Evolutionary conservation across 306 rosid genomes (phyloP).

Genomic region (Vigna nakashimae): DNA sequence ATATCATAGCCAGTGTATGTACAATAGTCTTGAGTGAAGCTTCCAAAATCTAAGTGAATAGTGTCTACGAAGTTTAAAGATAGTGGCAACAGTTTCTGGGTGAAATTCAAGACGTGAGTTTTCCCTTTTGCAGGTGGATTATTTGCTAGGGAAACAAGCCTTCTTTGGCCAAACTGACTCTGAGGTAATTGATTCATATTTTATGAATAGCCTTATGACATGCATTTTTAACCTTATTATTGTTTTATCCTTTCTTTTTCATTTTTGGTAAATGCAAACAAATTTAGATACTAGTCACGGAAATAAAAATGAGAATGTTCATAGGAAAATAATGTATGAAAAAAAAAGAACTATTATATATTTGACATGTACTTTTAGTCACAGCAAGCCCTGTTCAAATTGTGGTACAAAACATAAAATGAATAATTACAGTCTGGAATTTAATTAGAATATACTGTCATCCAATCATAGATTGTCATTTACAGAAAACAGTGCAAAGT

Average conservation of each 20-base stretch:
- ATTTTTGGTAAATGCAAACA: not conserved
- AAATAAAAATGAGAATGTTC: not conserved
- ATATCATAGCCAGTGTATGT: not conserved
- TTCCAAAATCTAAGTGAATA: not conserved
- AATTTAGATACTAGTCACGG: not conserved
- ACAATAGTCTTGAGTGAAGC: conserved; percentile 1
- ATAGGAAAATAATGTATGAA: not conserved
- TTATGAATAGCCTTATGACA: not conserved
- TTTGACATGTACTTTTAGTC: not conserved
- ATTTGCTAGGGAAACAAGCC: conserved; percentile 88
- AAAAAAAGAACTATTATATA: not conserved
- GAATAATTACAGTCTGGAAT: not conserved
- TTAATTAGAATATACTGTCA: not conserved
- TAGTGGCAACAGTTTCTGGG: conserved; percentile 8
- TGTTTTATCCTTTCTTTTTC: not conserved
- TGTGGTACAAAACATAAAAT: not conserved
- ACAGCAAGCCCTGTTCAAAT: not conserved
- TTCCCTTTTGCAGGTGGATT: conserved; percentile 71
- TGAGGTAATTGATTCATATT: conserved; percentile 66
- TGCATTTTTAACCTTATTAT: not conserved
- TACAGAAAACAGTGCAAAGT: too few relatives aligned
- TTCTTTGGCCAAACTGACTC: conserved; percentile 82
- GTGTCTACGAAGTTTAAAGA: conserved; percentile 21
- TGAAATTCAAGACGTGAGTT: conserved; percentile 35
- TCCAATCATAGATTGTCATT: not conserved